Evolutionary conservation across 1,139 yeast species (phyloP), one percentile per base, ranked within the genome.

Genomic region (Magnusiomyces paraingens): DNA sequence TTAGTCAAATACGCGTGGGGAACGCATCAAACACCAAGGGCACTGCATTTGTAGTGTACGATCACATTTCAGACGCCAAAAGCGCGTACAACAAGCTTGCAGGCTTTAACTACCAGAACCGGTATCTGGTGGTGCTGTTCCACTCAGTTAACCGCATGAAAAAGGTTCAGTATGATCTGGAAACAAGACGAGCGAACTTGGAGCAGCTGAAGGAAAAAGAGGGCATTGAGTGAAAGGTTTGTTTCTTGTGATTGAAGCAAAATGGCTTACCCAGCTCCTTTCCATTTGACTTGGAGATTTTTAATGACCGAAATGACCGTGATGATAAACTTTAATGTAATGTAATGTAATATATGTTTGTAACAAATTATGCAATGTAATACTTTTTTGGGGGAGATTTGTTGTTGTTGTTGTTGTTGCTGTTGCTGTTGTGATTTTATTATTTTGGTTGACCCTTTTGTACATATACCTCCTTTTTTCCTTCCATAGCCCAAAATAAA

Each of bases 21-120:
- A 73, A 70, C 51, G 69, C 70, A 1, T 66, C 64, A 17, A 72
- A 72, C 17, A 74, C 79, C 0, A 73, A 68, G 53, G 87, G 87
- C 3, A 78, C 83, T 2, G 83, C 84, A 18, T 74, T 77, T 53
- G 77, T 82, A n/a, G 76, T 83, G 2, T 83, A 77, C 64, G 78
- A 75, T 55, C 77, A 77, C 52, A 57, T 77, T 26, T 66, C 68
- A 36, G 75, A 75, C 58, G 85, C 87, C 6, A 66, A 68, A 21
- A 67, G 68, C 26, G 86, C 86, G 1, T 71, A 76, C 29, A 77
- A 72, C 21, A 82, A 79, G 57, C 66, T 82, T 52, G 79, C 80
- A 51, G 89, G 89, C 0, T 78, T 78, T 60, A 82, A 82, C 62
- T 79, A 79, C 59, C 76, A 79, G 53, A 83, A 83, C 10, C 63